Percentiles rank a stretch among this genome's conserved stretches.
phyloP scores from a whole-genome alignment of 768 basidiomycete genomes.

The Leccinum disarticulatum region DNA sequence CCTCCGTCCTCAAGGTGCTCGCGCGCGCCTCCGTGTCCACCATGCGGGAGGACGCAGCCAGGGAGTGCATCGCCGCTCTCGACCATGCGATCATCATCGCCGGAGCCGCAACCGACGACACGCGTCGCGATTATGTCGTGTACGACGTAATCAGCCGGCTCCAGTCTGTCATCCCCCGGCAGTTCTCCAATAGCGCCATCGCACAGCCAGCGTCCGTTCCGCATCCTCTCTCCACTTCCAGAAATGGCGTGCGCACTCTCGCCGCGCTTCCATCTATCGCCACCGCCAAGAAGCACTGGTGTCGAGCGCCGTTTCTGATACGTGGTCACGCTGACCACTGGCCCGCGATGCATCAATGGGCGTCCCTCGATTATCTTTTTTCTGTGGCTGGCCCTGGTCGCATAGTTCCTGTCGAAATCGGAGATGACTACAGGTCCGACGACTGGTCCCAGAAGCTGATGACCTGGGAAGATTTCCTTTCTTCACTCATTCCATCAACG shows the following conservation, averaged over 20 bases:
- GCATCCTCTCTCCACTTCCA: constrained; percentile 10
- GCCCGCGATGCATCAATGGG: constrained; percentile 83
- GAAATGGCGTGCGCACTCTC: constrained; percentile 40
- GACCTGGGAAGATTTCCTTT: constrained; percentile 74
- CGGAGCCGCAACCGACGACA: constrained; percentile 39
- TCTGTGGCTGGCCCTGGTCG: constrained; percentile 75
- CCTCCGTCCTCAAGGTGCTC: constrained; percentile 58
- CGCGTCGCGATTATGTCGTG: constrained; percentile 55
- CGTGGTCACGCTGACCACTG: constrained; percentile 62
- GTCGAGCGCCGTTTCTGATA: constrained; percentile 69
- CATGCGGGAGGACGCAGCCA: constrained; percentile 25
- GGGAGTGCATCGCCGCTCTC: constrained; percentile 45
- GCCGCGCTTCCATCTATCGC: constrained; percentile 54
- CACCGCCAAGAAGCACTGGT: constrained; percentile 47
- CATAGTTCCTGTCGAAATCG: constrained; percentile 88
- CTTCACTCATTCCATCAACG: constrained; percentile 36
- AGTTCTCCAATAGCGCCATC: constrained; percentile 3
- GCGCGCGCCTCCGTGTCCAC: constrained; percentile 26
- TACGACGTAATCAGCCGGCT: constrained; percentile 58
- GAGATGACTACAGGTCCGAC: constrained; percentile 73
- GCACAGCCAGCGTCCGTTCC: constrained; percentile 1
- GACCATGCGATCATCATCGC: constrained; percentile 74
- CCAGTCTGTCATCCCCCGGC: constrained; percentile 41
- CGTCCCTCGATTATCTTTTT: constrained; percentile 64
- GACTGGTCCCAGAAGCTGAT: constrained; percentile 84